A percentile compares a stretch with the other conserved stretches of the same genome.
Conservation (phyloP, 306 rosid species). For the Mimosa pudica region DNA sequence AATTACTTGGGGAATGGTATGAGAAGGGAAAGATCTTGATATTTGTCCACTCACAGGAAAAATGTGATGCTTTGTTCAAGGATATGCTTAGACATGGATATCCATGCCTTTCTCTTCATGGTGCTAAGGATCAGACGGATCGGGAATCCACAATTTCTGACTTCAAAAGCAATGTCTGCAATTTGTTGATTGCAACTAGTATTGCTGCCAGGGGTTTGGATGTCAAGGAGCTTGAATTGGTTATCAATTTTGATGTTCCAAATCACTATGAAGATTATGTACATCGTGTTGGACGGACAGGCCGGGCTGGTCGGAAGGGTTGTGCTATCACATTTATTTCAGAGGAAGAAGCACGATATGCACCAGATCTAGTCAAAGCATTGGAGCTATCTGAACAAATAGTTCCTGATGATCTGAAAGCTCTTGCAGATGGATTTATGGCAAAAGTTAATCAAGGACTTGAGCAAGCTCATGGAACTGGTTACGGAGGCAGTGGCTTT, state of each 20-base stretch:
- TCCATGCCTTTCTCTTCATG: slow-evolving; percentile 93
- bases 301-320: slow-evolving; percentile 94
- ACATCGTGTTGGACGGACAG: slow-evolving; percentile 95
- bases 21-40: slow-evolving; percentile 89
- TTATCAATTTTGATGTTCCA: slow-evolving; percentile 83
- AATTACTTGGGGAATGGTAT: slow-evolving; percentile 88
- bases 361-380: slow-evolving; percentile 87
- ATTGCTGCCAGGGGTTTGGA: slow-evolving; percentile 92
- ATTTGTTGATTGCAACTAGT: slow-evolving; percentile 85
- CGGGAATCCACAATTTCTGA: slow-evolving; percentile 92
- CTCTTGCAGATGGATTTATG: slow-evolving; percentile 77
- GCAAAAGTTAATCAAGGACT: slow-evolving; percentile 81
- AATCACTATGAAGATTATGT: slow-evolving; percentile 97
- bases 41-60: slow-evolving; percentile 93
- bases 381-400: slow-evolving; percentile 89
- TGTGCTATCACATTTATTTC: slow-evolving; percentile 88
- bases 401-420: slow-evolving; percentile 85
- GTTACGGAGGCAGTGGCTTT: slow-evolving; percentile 96
- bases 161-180: slow-evolving; percentile 87
- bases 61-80: slow-evolving; percentile 83
- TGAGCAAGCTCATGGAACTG: slow-evolving; percentile 92
- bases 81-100: slow-evolving; percentile 86
- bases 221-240: slow-evolving; percentile 95
- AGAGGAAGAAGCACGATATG: slow-evolving; percentile 85
- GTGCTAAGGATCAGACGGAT: slow-evolving; percentile 92